A percentile compares a stretch with the other conserved stretches of the same genome.
Conservation (phyloP, 208 protist genomes). For the Acanthamoeba culbertsoni region DNA sequence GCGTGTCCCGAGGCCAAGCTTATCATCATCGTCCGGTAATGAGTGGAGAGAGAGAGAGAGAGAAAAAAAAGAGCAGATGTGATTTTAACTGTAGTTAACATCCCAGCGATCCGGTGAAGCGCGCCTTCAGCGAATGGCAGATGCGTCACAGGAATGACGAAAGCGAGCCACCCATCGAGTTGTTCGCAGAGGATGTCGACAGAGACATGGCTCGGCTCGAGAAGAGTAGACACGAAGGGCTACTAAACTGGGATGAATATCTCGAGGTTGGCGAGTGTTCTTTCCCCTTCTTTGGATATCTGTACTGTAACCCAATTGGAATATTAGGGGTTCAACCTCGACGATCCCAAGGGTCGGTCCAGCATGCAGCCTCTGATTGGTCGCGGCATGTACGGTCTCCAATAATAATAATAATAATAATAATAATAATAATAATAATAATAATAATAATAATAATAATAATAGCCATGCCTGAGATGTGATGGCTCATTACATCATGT, state of each 20-base stretch:
- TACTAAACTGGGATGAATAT: neutral
- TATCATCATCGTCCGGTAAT: constrained; percentile 46
- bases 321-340: neutral
- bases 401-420: neutral
- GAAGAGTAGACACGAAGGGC: neutral
- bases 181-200: neutral
- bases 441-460: neutral
- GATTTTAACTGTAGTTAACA: neutral
- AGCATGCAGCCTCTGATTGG: constrained; percentile 31
- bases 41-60: neutral
- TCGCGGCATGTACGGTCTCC: constrained; percentile 1
- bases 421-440: neutral
- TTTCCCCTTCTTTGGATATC: neutral
- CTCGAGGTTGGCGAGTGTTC: neutral
- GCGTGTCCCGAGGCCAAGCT: constrained; percentile 30
- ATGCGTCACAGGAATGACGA: constrained; percentile 5
- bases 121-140: constrained; percentile 36
- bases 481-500: neutral
- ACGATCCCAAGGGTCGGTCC: constrained; percentile 30
- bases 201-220: neutral
- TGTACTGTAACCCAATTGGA: neutral
- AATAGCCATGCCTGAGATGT: neutral
- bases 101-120: constrained; percentile 19
- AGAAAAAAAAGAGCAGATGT: too few species aligned
- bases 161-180: neutral